Percentiles rank a stretch among this genome's conserved stretches.
phyloP scores from a whole-genome alignment of 2,329 filamentous ascomycete genomes.

The Akanthomyces dipterigenus region DNA sequence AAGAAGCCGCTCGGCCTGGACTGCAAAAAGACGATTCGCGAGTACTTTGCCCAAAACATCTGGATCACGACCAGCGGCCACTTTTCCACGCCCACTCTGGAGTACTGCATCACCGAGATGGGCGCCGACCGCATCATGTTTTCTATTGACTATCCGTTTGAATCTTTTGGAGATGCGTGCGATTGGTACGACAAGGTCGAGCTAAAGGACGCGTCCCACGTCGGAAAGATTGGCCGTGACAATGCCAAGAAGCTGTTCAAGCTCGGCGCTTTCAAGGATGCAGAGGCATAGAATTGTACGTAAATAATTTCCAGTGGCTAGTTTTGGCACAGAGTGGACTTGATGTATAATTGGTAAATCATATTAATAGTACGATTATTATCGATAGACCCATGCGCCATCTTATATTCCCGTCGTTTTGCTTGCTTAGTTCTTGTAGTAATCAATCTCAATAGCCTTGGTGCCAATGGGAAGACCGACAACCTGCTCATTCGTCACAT shows the following conservation, averaged over 20 bases:
- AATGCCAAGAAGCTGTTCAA: conserved; percentile 37
- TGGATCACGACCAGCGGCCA: conserved; percentile 53
- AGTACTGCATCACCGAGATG: conserved; percentile 42
- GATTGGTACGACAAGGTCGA: conserved; percentile 34
- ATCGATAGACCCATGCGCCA: background rate
- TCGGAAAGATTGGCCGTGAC: conserved; percentile 35
- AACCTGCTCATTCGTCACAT: conserved; percentile 36
- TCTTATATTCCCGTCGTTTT: background rate
- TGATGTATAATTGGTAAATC: background rate
- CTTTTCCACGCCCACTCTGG: conserved; percentile 46
- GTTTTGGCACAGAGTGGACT: background rate
- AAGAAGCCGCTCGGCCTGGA: conserved; percentile 42
- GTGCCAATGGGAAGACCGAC: conserved; percentile 37
- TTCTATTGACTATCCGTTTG: conserved; percentile 47
- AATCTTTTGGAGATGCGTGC: conserved; percentile 36
- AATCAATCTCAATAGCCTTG: conserved; percentile 6
- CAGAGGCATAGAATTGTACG: conserved; percentile 11
- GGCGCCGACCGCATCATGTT: conserved; percentile 45
- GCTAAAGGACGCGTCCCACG: conserved; percentile 25
- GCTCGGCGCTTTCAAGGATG: conserved; percentile 28
- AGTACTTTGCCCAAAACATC: conserved; percentile 49
- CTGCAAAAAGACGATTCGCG: conserved; percentile 42
- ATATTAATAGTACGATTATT: background rate
- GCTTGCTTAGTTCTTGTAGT: conserved; percentile 4
- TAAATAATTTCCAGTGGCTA: background rate